Base-by-base conservation (phyloP, 208 protist genomes). In the Vickermania spadyakhi region DNA sequence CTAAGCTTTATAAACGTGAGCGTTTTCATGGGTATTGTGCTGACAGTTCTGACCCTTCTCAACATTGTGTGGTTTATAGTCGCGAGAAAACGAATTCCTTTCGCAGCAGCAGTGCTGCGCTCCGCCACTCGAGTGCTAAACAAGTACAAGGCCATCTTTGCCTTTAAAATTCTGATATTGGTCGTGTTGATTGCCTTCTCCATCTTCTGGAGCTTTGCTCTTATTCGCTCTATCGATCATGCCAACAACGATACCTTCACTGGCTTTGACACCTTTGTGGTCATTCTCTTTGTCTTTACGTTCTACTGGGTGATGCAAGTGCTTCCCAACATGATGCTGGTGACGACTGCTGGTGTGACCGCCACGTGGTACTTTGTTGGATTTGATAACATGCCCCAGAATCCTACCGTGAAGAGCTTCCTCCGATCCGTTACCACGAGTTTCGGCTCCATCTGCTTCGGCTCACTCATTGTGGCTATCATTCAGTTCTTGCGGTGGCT, bases 401-500 rank as follows among this genome's bases (percentile, higher is more conserved):
- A 86, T 62, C 84, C 88, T 2, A 89, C 87, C 22, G 1, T 86
- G 2, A 70, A 72, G 23, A 81, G 85, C 11, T 83, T 96, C 31
- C 79, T 75, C 55, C 75, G 91, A 1, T 79, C 86, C n/a, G 62
- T 59, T 14, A 93, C 86, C 7, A 93, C 82, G 11, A 89, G 78
- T 60, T 85, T 97, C 41, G 91, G 91, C 45, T 89, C 84, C 62
- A 91, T 97, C 62, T 96, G 91, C 73, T 94, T 97, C 60, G 91
- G 91, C 31, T 93, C 83, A 21, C 82, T 96, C 59, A 52, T 97
- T 57, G 91, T 97, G 14, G 91, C 91, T 1, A 49, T 91, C 41
- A 74, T 97, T 11, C 74, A 91, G 59, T 75, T 91, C 28, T 2
- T 97, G 25, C 81, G 74, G n/a, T 81, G 60, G 58, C 42, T 94